phyloP scores from a whole-genome alignment of 2,329 filamentous ascomycete species.

The Chaetomiaceae sp. region DNA sequence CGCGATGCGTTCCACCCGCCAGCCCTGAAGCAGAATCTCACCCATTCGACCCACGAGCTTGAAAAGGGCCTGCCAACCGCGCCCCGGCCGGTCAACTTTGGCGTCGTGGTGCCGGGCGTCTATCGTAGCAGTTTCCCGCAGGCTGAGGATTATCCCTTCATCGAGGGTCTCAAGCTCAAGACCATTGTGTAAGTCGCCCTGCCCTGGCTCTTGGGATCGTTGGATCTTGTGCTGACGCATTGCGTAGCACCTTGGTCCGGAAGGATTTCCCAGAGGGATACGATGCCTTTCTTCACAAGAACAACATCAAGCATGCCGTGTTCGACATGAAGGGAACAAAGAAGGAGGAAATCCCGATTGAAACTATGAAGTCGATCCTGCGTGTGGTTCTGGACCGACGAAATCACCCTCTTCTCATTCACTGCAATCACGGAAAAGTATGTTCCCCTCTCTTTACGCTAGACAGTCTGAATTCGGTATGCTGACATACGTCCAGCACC shows the following conservation, averaged over 20 bases:
- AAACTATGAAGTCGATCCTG: constrained; percentile 67
- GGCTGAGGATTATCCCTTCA: constrained; percentile 63
- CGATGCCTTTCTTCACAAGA: constrained; percentile 56
- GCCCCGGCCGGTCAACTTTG: constrained; percentile 65
- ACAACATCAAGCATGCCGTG: constrained; percentile 66
- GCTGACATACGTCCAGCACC: constrained; percentile 50
- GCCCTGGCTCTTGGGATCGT: not conserved
- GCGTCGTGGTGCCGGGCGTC: constrained; percentile 65
- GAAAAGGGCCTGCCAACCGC: constrained; percentile 11
- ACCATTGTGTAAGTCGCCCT: constrained; percentile 68
- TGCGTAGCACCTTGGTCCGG: constrained; percentile 54
- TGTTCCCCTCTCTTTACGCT: constrained; percentile 16
- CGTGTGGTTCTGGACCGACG: constrained; percentile 63
- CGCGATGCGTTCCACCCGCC: constrained; percentile 18
- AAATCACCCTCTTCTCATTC: constrained; percentile 78
- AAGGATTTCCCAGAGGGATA: constrained; percentile 54
- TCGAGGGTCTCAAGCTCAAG: constrained; percentile 65
- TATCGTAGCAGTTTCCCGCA: constrained; percentile 81
- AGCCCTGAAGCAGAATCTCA: not conserved
- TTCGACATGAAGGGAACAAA: constrained; percentile 87
- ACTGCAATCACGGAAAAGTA: constrained; percentile 89
- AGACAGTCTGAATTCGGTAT: not conserved
- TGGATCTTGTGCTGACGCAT: constrained; percentile 13
- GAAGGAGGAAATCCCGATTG: constrained; percentile 62
- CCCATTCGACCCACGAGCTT: not conserved